Evolutionary conservation across 169 alveolate species (phyloP).

Genomic region (Plasmodium chabaudi): DNA sequence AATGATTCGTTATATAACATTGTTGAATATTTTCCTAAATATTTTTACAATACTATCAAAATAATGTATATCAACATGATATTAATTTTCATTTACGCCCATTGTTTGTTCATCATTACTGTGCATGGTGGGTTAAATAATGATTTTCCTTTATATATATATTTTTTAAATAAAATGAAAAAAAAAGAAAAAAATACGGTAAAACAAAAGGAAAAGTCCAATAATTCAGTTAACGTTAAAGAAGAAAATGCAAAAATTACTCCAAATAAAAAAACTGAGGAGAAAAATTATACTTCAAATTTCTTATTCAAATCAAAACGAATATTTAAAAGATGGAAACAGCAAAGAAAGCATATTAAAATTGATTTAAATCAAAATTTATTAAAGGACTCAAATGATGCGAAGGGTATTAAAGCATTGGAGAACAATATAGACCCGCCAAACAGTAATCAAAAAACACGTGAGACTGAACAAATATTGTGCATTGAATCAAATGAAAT

Average conservation of each 20-base stretch:
- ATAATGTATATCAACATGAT: constrained; percentile 49
- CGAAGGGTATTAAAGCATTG: not conserved
- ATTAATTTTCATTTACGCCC: constrained; percentile 42
- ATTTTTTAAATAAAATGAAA: constrained; percentile 60
- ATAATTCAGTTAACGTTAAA: constrained; percentile 10
- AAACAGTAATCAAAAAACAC: not conserved
- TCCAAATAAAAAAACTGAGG: constrained; percentile 39
- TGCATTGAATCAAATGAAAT: not conserved
- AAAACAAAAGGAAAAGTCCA: constrained; percentile 23
- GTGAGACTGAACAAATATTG: not conserved
- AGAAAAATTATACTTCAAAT: constrained; percentile 55
- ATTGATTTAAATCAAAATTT: constrained; percentile 24
- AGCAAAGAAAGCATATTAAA: constrained; percentile 49
- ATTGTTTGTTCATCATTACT: constrained; percentile 50
- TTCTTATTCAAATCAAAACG: constrained; percentile 46
- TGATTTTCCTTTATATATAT: constrained; percentile 59
- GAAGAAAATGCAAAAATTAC: constrained; percentile 11
- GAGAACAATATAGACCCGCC: constrained; percentile 15
- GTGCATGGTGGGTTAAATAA: constrained; percentile 70
- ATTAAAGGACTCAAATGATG: constrained; percentile 8
- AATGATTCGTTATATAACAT: constrained; percentile 25
- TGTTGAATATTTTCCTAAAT: constrained; percentile 56
- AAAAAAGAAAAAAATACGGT: constrained; percentile 22
- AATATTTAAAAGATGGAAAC: constrained; percentile 52
- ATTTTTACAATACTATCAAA: constrained; percentile 35